phyloP scores from a whole-genome alignment of 495 filamentous ascomycete genomes.

The Mytilinidion resinicola region DNA sequence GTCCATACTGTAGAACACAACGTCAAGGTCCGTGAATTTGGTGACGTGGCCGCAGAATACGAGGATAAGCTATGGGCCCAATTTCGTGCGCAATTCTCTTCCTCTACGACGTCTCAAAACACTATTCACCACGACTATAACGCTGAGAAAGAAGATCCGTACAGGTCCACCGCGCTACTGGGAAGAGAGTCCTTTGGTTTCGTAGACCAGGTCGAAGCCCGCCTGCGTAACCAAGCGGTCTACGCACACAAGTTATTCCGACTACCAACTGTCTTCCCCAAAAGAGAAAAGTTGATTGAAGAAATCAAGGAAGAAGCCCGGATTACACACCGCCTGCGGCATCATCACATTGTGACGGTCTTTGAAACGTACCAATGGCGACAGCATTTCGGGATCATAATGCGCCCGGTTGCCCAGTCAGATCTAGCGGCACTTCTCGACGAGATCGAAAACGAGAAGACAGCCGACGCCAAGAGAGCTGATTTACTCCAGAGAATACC shows the following conservation, averaged over 20 bases:
- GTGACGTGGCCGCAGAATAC: too few relatives aligned
- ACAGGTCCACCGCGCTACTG: neutral
- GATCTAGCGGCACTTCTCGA: neutral
- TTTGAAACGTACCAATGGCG: constrained; percentile 3
- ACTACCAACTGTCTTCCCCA: neutral
- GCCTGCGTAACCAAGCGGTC: neutral
- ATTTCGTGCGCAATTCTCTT: too few relatives aligned
- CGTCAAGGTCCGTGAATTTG: too few relatives aligned
- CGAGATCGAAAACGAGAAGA: neutral
- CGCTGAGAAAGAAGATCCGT: constrained; percentile 1
- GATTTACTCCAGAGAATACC: neutral
- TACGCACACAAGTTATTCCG: constrained; percentile 6
- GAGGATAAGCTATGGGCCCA: too few relatives aligned
- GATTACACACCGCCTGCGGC: neutral
- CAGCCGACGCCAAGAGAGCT: neutral
- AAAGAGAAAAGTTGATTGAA: constrained; percentile 1
- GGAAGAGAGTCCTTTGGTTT: too few relatives aligned
- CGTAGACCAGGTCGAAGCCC: neutral
- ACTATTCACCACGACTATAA: too few relatives aligned
- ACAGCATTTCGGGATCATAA: constrained; percentile 7
- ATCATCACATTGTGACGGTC: constrained; percentile 4
- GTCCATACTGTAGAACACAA: too few relatives aligned
- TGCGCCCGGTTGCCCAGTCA: neutral
- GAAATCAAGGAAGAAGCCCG: constrained; percentile 1
- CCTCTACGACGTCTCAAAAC: too few relatives aligned